Evolutionary conservation across 148 eudicot genomes (phyloP), one percentile per base, ranked within the genome.

Genomic region (Camellia lanceoleosa): DNA sequence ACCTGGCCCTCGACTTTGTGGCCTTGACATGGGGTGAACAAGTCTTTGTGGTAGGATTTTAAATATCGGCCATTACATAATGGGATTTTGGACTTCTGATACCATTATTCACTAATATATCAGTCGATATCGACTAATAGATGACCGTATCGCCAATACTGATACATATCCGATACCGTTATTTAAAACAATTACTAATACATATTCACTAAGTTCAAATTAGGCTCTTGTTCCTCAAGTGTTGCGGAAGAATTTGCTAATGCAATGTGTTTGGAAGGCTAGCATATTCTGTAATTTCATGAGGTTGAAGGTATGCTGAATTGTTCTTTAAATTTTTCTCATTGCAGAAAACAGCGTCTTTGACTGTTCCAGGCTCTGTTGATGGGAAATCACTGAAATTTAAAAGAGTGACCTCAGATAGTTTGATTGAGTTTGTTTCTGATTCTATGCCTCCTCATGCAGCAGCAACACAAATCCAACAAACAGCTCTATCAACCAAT

Each of bases 391-490:
- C 76, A 76, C 23, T 71, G 11, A 89, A 87, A 79, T 14, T 51
- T 23, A 80, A 74, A 74, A 69, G 84, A 44, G 82, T 62, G 71
- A 84, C 83, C 73, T 62, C 73, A 41, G 87, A 75, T 81, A 82
- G 89, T 82, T 83, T 89, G 85, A 81, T 87, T 75, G 88, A 89
- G 78, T 84, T 87, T 58, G 79, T 82, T 15, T 60, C 70, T 65
- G 72, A 83, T 51, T 87, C 86, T n/a, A 79, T 86, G 70, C 87
- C 87, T 47, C 47, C 80, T 75, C 47, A 71, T 63, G 38, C 78
- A 54, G 79, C 80, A 67, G 68, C 80, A 0, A 11, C 63, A 11
- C 79, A 82, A 76, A 74, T 47, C 52, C 81, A 83, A 73, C 55
- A 80, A 75, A 73, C 77, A 4, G 55, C 54, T 77, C 71, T 76